Percentiles rank a stretch among this genome's conserved stretches.
Evolutionary conservation across 257 asterid genomes (phyloP).

Genomic region (Solanum paucissectum): DNA sequence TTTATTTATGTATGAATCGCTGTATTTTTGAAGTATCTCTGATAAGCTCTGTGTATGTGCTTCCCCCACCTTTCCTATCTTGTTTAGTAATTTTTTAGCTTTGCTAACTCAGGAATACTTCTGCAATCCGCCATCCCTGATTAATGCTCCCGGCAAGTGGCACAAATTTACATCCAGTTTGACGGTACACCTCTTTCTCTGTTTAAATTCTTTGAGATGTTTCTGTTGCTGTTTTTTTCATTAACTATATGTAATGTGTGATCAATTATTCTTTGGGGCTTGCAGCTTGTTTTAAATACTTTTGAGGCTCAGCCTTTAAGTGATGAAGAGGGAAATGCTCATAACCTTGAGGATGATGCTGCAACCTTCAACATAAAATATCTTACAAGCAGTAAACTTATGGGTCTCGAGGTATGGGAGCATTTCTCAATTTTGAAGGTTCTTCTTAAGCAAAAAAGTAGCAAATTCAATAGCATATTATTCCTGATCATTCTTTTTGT

Average conservation of each 20-base stretch:
- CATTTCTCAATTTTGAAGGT: not conserved
- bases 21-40: not conserved
- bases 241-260: not conserved
- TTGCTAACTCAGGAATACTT: slow-evolving; percentile 62
- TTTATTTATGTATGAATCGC: not conserved
- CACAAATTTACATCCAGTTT: slow-evolving; percentile 73
- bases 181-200: slow-evolving; percentile 35
- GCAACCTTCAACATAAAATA: slow-evolving; percentile 90
- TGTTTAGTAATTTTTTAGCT: not conserved
- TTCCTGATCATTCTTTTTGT: slow-evolving; percentile 6
- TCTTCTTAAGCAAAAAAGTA: not conserved
- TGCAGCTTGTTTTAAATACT: slow-evolving; percentile 72
- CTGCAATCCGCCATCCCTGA: slow-evolving; percentile 74
- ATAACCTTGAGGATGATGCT: slow-evolving; percentile 78
- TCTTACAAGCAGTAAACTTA: slow-evolving; percentile 91
- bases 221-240: not conserved
- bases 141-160: slow-evolving; percentile 74
- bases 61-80: not conserved
- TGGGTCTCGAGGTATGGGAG: slow-evolving; percentile 86
- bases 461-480: slow-evolving; percentile 4
- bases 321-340: slow-evolving; percentile 81
- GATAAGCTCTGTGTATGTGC: not conserved
- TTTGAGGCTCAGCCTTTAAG: slow-evolving; percentile 95
- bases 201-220: not conserved
- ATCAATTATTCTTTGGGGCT: slow-evolving; percentile 6